These are phyloP conservation scores for Tolypocladium tundrense DNA, from an alignment of 2,329 filamentous ascomycete genomes.

Conservation along the genomic window DNA sequence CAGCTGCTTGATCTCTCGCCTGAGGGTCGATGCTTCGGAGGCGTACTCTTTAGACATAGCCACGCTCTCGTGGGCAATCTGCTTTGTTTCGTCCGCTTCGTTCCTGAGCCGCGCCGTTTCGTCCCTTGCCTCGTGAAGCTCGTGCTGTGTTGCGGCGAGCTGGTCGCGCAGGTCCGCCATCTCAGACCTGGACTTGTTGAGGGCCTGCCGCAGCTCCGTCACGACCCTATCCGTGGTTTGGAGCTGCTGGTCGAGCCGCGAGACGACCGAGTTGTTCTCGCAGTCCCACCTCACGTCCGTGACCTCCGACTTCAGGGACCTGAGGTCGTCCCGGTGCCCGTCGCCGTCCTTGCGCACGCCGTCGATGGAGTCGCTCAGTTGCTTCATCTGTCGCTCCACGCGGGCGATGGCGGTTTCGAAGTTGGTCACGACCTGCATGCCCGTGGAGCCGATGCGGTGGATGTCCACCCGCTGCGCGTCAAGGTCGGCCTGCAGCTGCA, in stretches of 20 bases:
- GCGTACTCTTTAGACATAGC: slow-evolving; percentile 15
- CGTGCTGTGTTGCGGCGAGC: slow-evolving; percentile 10
- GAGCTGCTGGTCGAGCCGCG: slow-evolving; percentile 13
- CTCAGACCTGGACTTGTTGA: slow-evolving; percentile 8
- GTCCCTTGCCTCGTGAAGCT: slow-evolving; percentile 12
- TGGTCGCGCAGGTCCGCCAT: slow-evolving; percentile 11
- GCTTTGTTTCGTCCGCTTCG: slow-evolving; percentile 12
- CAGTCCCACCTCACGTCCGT: slow-evolving; percentile 6
- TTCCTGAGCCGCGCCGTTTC: slow-evolving; percentile 13
- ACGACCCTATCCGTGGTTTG: slow-evolving; percentile 10
- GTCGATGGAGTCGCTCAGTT: slow-evolving; percentile 17
- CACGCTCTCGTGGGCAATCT: slow-evolving; percentile 12
- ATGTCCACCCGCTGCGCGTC: slow-evolving; percentile 23
- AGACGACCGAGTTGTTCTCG: slow-evolving; percentile 8
- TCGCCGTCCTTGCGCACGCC: slow-evolving; percentile 13
- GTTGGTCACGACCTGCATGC: slow-evolving; percentile 24
- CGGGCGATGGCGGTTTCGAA: slow-evolving; percentile 23
- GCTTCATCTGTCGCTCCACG: slow-evolving; percentile 23
- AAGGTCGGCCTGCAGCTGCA: slow-evolving; percentile 22
- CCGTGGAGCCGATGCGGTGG: slow-evolving; percentile 24
- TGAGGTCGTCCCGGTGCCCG: slow-evolving; percentile 15
- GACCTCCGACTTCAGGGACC: slow-evolving; percentile 15
- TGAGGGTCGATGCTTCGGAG: slow-evolving; percentile 20
- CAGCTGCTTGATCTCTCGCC: slow-evolving; percentile 21
- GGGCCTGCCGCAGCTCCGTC: slow-evolving; percentile 9